Conservation (phyloP, 805 yeast genomes). For the Ogataea salicorniae region DNA sequence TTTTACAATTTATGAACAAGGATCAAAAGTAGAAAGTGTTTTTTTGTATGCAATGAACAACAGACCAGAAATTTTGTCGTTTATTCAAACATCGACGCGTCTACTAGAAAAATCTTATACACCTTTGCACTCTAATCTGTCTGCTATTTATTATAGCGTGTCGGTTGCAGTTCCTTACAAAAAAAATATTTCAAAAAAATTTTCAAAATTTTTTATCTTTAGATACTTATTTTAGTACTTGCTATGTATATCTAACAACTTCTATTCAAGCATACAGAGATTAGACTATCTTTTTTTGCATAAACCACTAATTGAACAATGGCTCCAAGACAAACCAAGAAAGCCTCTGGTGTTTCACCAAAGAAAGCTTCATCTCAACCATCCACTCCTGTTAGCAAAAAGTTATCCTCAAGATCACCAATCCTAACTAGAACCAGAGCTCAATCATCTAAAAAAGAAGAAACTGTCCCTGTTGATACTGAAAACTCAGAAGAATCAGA, state of each 20-base stretch:
- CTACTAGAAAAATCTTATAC: too few species aligned
- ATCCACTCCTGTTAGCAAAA: slow-evolving; percentile 4
- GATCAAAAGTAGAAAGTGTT: too few species aligned
- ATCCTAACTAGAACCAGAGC: slow-evolving; percentile 19
- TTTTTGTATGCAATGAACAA: too few species aligned
- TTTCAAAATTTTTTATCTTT: background rate
- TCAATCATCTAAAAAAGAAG: slow-evolving; percentile 1
- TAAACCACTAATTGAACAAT: background rate
- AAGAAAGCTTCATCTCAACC: slow-evolving; percentile 1
- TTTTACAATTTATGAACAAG: too few species aligned
- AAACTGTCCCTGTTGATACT: background rate
- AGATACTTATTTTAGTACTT: too few species aligned
- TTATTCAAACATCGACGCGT: too few species aligned
- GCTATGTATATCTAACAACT: background rate
- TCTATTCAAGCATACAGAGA: background rate
- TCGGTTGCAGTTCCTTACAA: too few species aligned
- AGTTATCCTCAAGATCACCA: slow-evolving; percentile 19
- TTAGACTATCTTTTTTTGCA: too few species aligned
- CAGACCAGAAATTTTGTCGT: too few species aligned
- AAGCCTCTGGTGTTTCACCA: background rate
- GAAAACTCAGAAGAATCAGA: slow-evolving; percentile 8
- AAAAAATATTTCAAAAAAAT: background rate
- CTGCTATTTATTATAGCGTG: too few species aligned
- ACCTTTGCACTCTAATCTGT: too few species aligned
- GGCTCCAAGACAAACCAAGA: slow-evolving; percentile 5